Conservation (phyloP, 768 basidiomycete species). For the Xerocomus potaroensis region DNA sequence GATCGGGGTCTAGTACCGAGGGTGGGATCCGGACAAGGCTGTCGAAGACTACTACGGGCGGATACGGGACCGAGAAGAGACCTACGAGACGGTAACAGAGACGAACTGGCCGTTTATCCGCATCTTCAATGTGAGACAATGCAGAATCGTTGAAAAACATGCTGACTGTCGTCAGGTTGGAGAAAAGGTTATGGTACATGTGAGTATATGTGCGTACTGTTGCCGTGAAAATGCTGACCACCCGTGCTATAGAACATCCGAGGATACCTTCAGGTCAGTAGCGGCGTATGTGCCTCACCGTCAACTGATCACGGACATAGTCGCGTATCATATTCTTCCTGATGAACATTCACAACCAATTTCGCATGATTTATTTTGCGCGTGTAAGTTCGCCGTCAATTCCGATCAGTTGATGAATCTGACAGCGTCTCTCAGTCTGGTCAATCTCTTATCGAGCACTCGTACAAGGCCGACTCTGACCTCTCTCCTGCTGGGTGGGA, state of each 20-base stretch:
- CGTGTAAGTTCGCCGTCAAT: conserved; percentile 49
- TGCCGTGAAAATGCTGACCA: neutral
- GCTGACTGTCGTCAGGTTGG: conserved; percentile 57
- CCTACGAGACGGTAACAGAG: conserved; percentile 91
- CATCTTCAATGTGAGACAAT: conserved; percentile 71
- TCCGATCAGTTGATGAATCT: neutral
- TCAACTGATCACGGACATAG: conserved; percentile 36
- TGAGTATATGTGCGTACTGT: conserved; percentile 32
- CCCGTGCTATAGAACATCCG: conserved; percentile 57
- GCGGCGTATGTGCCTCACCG: neutral
- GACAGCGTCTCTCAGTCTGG: conserved; percentile 63
- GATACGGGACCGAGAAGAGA: conserved; percentile 78
- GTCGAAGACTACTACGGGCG: conserved; percentile 90
- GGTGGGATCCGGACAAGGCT: conserved; percentile 90
- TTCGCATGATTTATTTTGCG: conserved; percentile 94
- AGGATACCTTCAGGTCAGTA: conserved; percentile 79
- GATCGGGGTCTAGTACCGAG: conserved; percentile 61
- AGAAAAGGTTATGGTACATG: conserved; percentile 94
- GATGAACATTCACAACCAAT: conserved; percentile 97
- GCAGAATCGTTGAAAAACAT: neutral
- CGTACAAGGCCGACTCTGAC: conserved; percentile 97
- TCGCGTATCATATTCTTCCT: conserved; percentile 97
- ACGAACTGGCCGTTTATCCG: conserved; percentile 91
- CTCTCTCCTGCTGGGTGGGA: conserved; percentile 95
- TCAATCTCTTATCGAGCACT: conserved; percentile 97